Conservation (phyloP, 768 basidiomycete species). For the Serendipita vermifera region DNA sequence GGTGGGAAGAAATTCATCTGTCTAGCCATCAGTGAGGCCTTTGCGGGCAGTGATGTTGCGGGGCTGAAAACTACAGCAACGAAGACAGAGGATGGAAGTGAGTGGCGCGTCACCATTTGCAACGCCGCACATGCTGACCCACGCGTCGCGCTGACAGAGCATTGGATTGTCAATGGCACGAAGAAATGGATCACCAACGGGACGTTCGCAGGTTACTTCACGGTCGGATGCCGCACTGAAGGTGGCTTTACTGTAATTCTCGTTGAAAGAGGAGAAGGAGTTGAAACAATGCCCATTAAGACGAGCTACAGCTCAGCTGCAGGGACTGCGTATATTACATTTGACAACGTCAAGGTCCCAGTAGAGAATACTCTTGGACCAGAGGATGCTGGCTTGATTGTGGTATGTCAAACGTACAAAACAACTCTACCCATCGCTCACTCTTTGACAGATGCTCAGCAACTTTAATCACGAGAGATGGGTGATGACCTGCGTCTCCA, state of each 20-base stretch:
- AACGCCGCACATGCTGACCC: background rate
- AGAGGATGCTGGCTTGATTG: slow-evolving; percentile 59
- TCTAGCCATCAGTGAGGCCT: slow-evolving; percentile 80
- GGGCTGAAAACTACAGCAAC: slow-evolving; percentile 66
- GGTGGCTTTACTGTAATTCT: slow-evolving; percentile 75
- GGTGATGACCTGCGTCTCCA: slow-evolving; percentile 73
- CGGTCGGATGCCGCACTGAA: slow-evolving; percentile 22
- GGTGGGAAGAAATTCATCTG: slow-evolving; percentile 62
- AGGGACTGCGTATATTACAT: slow-evolving; percentile 74
- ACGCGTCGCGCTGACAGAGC: slow-evolving; percentile 22
- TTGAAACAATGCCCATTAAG: slow-evolving; percentile 78
- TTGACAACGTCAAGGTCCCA: slow-evolving; percentile 76
- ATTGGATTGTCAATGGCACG: slow-evolving; percentile 74
- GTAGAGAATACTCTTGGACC: slow-evolving; percentile 75
- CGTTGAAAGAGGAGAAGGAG: slow-evolving; percentile 66
- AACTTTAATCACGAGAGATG: slow-evolving; percentile 93
- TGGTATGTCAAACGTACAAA: slow-evolving; percentile 24
- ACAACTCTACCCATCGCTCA: slow-evolving; percentile 18
- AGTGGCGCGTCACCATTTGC: background rate
- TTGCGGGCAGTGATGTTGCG: slow-evolving; percentile 73
- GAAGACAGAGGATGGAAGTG: slow-evolving; percentile 63
- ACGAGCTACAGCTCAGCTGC: slow-evolving; percentile 82
- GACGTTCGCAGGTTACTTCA: slow-evolving; percentile 15
- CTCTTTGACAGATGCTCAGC: slow-evolving; percentile 19
- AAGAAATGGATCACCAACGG: slow-evolving; percentile 84